These are phyloP conservation scores for Phytopythium cucurbitacearum DNA, from an alignment of 352 stramenopile species.

Conservation along the genomic window DNA sequence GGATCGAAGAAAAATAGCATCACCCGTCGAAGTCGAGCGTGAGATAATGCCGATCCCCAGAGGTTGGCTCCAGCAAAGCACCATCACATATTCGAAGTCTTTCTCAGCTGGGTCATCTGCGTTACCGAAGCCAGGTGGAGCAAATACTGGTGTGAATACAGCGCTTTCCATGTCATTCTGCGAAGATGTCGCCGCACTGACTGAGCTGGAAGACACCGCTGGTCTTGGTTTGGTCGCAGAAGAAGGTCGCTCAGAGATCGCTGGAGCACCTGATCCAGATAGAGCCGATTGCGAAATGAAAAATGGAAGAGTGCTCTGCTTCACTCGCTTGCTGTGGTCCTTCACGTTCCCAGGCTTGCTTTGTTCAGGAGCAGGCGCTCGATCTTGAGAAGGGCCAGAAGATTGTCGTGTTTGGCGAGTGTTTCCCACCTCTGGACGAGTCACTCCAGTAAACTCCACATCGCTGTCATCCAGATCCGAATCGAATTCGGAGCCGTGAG, in stretches of 20 bases:
- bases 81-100: slow-evolving; percentile 57
- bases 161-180: slow-evolving; percentile 13
- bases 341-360: not conserved
- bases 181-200: too few species aligned
- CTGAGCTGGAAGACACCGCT: too few species aligned
- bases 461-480: slow-evolving; percentile 10
- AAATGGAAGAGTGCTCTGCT: slow-evolving; percentile 1
- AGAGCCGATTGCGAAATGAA: not conserved
- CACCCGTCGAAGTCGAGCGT: not conserved
- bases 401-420: too few species aligned
- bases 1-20: slow-evolving; percentile 22
- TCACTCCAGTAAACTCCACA: slow-evolving; percentile 3
- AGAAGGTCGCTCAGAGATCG: too few species aligned
- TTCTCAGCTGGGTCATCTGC: slow-evolving; percentile 13
- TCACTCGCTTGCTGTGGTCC: not conserved
- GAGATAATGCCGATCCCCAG: slow-evolving; percentile 49
- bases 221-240: too few species aligned
- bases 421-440: not conserved
- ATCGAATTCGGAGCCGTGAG: slow-evolving; percentile 12
- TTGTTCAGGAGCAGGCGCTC: not conserved
- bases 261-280: not conserved
- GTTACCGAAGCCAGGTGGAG: slow-evolving; percentile 13
- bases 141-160: slow-evolving; percentile 30
- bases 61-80: slow-evolving; percentile 45
- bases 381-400: too few species aligned